phyloP scores from a whole-genome alignment of 192 early-diverging fungal genomes.

The Backusella australiensis region DNA sequence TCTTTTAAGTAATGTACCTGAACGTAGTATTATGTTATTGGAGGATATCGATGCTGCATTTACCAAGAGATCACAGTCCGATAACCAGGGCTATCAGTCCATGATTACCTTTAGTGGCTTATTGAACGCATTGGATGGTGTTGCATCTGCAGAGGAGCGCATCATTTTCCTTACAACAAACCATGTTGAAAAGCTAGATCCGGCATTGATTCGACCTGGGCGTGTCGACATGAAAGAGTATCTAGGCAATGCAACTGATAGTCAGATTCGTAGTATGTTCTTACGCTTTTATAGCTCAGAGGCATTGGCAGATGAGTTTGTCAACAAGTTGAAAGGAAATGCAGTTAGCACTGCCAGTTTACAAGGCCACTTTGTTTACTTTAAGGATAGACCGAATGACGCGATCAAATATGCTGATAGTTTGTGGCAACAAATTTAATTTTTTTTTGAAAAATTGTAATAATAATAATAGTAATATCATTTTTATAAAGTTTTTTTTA shows the following conservation, averaged over 20 bases:
- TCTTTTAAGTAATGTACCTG: slow-evolving; percentile 74
- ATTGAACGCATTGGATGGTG: slow-evolving; percentile 87
- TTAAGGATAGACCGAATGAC: slow-evolving; percentile 69
- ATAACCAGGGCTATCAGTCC: slow-evolving; percentile 75
- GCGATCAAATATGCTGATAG: slow-evolving; percentile 53
- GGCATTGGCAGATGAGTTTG: slow-evolving; percentile 71
- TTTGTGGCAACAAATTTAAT: slow-evolving; percentile 22
- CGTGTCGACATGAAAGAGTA: slow-evolving; percentile 75
- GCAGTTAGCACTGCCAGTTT: slow-evolving; percentile 80
- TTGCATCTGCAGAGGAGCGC: slow-evolving; percentile 81
- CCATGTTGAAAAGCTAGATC: slow-evolving; percentile 74
- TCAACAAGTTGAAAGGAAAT: slow-evolving; percentile 45
- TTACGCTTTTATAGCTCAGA: slow-evolving; percentile 69
- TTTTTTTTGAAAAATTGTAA: neutral
- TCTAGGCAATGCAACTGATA: slow-evolving; percentile 68
- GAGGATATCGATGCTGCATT: slow-evolving; percentile 90
- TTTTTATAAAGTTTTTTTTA: neutral
- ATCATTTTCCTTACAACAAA: slow-evolving; percentile 95
- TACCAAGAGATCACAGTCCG: slow-evolving; percentile 62
- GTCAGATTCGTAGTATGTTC: slow-evolving; percentile 76
- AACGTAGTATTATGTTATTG: slow-evolving; percentile 75
- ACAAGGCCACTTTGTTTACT: slow-evolving; percentile 95
- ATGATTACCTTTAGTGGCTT: slow-evolving; percentile 86
- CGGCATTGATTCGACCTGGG: slow-evolving; percentile 78
- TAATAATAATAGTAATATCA: neutral